These are phyloP conservation scores for Pyrus communis DNA, from an alignment of 306 rosid species.

Conservation along the genomic window DNA sequence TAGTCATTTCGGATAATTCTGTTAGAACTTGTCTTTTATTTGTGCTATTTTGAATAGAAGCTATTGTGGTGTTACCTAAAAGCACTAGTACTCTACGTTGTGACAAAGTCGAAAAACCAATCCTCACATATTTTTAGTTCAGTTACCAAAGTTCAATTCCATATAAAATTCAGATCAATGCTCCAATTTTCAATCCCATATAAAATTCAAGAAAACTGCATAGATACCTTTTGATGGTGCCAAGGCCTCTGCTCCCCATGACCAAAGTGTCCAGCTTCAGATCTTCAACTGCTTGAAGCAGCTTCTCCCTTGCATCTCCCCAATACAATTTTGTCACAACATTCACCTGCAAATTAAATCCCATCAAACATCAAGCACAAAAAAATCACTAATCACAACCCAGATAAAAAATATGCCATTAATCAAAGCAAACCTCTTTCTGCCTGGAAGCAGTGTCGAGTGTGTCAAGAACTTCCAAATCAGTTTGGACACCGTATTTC, in stretches of 20 bases:
- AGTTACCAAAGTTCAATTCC: not conserved
- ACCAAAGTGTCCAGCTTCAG: conserved; percentile 75
- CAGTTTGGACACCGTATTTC: conserved; percentile 41
- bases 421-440: conserved; percentile 45
- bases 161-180: no score
- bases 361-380: not conserved
- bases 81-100: no score
- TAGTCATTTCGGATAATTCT: no score
- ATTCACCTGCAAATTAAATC: conserved; percentile 28
- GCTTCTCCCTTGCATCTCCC: conserved; percentile 96
- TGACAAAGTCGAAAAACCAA: not conserved
- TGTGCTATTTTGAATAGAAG: no score
- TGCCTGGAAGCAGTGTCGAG: conserved; percentile 63
- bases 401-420: not conserved
- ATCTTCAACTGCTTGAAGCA: conserved; percentile 62
- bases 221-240: conserved; percentile 57
- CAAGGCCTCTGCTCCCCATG: conserved; percentile 89
- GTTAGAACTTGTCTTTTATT: no score
- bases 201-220: not conserved
- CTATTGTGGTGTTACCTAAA: no score
- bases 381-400: not conserved
- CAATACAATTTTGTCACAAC: conserved; percentile 66
- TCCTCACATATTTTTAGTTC: not conserved
- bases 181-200: not conserved
- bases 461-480: conserved; percentile 63